A percentile compares a stretch with the other conserved stretches of the same genome.
These are phyloP conservation scores for Amauroascus verrucosus DNA, from an alignment of 2,329 filamentous ascomycete species.

Conservation along the genomic window DNA sequence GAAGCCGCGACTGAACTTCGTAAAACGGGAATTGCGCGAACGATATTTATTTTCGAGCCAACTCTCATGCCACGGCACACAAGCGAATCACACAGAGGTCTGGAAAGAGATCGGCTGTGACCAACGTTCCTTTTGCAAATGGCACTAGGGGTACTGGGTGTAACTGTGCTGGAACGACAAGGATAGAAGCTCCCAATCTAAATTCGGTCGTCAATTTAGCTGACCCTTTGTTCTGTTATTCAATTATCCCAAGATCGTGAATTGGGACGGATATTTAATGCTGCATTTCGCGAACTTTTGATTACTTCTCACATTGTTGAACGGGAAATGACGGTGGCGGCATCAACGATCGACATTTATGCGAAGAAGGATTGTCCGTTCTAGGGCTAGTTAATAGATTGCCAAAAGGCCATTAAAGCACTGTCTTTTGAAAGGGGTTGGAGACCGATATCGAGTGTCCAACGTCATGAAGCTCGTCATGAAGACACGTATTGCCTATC, in stretches of 20 bases:
- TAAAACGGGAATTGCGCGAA: neutral
- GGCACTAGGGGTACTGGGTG: neutral
- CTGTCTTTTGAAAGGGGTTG: no score
- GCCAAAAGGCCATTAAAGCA: no score
- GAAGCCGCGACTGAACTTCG: neutral
- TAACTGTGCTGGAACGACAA: neutral
- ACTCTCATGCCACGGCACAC: neutral
- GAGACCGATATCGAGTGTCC: no score
- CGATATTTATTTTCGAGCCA: neutral
- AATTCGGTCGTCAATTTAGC: neutral
- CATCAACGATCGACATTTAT: no score
- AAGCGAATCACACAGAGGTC: neutral
- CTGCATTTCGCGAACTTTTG: no score
- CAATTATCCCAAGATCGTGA: no score
- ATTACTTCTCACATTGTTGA: no score
- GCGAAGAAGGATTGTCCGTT: no score
- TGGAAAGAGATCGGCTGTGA: neutral
- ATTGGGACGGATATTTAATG: no score
- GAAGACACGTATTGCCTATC: constrained; percentile 6
- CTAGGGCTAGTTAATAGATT: no score
- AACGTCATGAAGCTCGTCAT: constrained; percentile 7
- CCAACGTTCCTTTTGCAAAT: neutral
- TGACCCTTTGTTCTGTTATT: no score
- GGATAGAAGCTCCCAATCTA: neutral
- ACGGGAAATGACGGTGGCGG: no score